Evolutionary conservation across 768 basidiomycete species (phyloP).

Genomic region (Leccinum rimulosum): DNA sequence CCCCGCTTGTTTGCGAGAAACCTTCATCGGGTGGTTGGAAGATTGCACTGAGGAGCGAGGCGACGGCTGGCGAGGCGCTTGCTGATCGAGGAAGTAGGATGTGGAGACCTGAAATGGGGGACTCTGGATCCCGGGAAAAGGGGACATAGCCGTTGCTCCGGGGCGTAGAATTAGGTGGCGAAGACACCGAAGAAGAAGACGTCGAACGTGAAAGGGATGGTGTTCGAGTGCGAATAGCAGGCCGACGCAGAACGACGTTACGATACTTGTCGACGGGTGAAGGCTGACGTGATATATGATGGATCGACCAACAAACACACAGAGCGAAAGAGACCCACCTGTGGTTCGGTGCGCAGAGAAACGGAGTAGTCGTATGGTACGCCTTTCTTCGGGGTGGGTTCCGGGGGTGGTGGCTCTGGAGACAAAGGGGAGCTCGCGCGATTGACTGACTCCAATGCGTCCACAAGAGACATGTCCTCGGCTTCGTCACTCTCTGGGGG

Average conservation of each 20-base stretch:
- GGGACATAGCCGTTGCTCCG: slow-evolving; percentile 48
- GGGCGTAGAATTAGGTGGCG: slow-evolving; percentile 64
- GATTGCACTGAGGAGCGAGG: slow-evolving; percentile 24
- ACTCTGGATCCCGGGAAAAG: slow-evolving; percentile 40
- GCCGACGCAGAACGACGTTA: slow-evolving; percentile 57
- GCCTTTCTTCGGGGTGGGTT: slow-evolving; percentile 47
- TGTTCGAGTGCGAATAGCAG: slow-evolving; percentile 52
- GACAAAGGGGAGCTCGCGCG: slow-evolving; percentile 48
- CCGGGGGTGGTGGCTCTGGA: slow-evolving; percentile 34
- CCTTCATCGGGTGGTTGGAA: slow-evolving; percentile 22
- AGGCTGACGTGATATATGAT: slow-evolving; percentile 37
- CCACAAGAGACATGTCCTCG: slow-evolving; percentile 49
- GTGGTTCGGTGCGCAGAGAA: slow-evolving; percentile 58
- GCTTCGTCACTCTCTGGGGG: slow-evolving; percentile 44
- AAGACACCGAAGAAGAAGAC: slow-evolving; percentile 49
- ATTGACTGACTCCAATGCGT: slow-evolving; percentile 57
- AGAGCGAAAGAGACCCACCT: slow-evolving; percentile 38
- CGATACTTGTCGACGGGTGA: slow-evolving; percentile 64
- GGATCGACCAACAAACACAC: not conserved
- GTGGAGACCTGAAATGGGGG: slow-evolving; percentile 45
- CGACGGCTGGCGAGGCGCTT: slow-evolving; percentile 46
- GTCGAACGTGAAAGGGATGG: slow-evolving; percentile 66
- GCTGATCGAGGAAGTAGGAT: slow-evolving; percentile 54
- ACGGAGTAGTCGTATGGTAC: slow-evolving; percentile 49
- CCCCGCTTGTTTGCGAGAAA: slow-evolving; percentile 14